Evolutionary conservation across 768 basidiomycete species (phyloP), one percentile per base, ranked within the genome.

Genomic region (Boletus eberwhitei): DNA sequence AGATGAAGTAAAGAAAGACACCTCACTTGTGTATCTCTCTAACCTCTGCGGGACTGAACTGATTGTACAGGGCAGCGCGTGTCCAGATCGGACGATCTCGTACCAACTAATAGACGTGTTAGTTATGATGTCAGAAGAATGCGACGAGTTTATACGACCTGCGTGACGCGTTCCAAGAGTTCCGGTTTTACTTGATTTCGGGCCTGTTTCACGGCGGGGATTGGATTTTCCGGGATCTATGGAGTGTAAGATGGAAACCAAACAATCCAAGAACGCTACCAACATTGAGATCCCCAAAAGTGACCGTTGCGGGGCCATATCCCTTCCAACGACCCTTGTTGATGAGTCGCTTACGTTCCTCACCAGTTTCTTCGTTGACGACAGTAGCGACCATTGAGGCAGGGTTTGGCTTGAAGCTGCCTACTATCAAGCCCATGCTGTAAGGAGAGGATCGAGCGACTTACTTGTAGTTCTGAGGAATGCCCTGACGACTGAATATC

Each of bases 291-390:
- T 92, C 90, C 7, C 76, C 64, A 59, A 87, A 90, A 59, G 83
- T 76, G 51, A 91, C 82, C 14, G 86, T 79, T 11, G 82, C 82
- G 35, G 88, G 88, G 6, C 88, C 89, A 61, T 82, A 86, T 16
- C 88, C 87, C 65, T 87, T 91, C 88, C 90, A 91, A n/a, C 90
- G 81, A 76, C 85, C 84, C 54, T 79, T 80, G 67, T 93, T 94
- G 55, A 95, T 88, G n/a, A 91, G 76, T 3, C 92, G 79, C 59
- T 87, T 88, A 64, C 80, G 84, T 68, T 92, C 90, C 63, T 88
- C 84, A 24, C 92, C 90, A 0, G 88, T 93, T 57, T 81, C 82
- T 66, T 86, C 87, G 61, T 88, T 84, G 12, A 87, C 71, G 16
- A 80, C 72, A 6, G 83, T 87, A 7, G 87, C 79, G 2, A 80